Base-by-base conservation (phyloP, 495 filamentous ascomycete species). In the Sordaria brevicollis region DNA sequence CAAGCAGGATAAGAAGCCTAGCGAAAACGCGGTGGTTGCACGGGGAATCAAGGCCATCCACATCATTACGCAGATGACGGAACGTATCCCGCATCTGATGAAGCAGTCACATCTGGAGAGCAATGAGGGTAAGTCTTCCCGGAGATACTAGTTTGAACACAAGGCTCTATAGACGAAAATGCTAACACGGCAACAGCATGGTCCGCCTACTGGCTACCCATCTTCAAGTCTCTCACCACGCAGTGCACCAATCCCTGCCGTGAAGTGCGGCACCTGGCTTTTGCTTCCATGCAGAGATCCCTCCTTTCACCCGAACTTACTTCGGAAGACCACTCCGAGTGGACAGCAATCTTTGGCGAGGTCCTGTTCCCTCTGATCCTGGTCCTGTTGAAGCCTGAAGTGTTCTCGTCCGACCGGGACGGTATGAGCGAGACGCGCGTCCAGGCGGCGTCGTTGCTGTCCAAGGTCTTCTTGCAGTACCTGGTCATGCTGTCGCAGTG, bases 341-440 rank as follows among this genome's bases (percentile, higher is more conserved):
- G 95, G 95, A 93, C 90, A 0, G 90, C 92, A 35, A 96, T 99
- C 35, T 99, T 99, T 76, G 89, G 90, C 70, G 91, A 97, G 74
- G 94, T 98, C 19, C 85, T 99, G 31, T 97, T 98, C 80, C 95
- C 96, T n/a, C 86, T 99, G 19, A 93, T 98, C 67, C 83, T 89
- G 67, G 88, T 90, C 68, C 85, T 99, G 19, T 84, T 99, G 29
- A 97, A 97, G 80, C 96, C 95, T 1, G 95, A 99, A 80, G 90
- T 97, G 34, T 98, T 94, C 77, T 93, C 94, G 65, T 90, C 92
- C 1, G 95, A 99, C 74, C 90, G 94, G 8, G 80, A 90, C 35
- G 96, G 95, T 21, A 99, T 99, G 95, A 91, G 90, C 73, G 94
- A 97, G 78, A 98, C 94, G 15, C 86, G 95, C 68, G 92, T 98